Evolutionary conservation across 1,284 basidiomycete genomes (phyloP).

Genomic region (Microbotryum lychnidis-dioicae): DNA sequence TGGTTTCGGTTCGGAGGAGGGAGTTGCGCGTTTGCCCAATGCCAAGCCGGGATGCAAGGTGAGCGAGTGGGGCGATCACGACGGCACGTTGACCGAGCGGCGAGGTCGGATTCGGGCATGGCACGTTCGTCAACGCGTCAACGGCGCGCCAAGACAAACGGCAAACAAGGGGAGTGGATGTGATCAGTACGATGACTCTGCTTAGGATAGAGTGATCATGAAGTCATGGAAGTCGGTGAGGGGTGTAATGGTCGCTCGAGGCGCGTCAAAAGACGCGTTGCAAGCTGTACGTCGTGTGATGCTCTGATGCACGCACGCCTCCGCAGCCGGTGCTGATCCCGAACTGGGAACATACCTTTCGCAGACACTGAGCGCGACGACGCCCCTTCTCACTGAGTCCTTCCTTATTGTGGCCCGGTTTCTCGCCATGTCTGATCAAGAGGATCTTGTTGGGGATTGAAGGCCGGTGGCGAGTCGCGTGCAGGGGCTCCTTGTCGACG

Average conservation of each 20-base stretch:
- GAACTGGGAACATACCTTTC: slow-evolving; percentile 17
- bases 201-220: no score
- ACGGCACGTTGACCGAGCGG: background rate
- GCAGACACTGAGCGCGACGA: slow-evolving; percentile 34
- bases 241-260: no score
- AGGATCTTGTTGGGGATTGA: slow-evolving; percentile 10
- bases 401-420: slow-evolving; percentile 28
- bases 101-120: background rate
- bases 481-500: background rate
- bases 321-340: no score
- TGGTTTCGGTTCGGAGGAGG: slow-evolving; percentile 1
- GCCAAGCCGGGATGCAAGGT: background rate
- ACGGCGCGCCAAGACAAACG: background rate
- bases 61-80: background rate
- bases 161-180: background rate
- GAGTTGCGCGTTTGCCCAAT: background rate
- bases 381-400: slow-evolving; percentile 32
- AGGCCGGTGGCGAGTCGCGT: background rate
- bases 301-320: no score
- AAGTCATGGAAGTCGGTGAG: no score
- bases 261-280: no score
- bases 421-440: slow-evolving; percentile 39
- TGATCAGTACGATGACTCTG: no score
- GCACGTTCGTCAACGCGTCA: background rate
- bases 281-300: no score